phyloP scores from a whole-genome alignment of 306 rosid genomes.

The Cajanus cajan region DNA sequence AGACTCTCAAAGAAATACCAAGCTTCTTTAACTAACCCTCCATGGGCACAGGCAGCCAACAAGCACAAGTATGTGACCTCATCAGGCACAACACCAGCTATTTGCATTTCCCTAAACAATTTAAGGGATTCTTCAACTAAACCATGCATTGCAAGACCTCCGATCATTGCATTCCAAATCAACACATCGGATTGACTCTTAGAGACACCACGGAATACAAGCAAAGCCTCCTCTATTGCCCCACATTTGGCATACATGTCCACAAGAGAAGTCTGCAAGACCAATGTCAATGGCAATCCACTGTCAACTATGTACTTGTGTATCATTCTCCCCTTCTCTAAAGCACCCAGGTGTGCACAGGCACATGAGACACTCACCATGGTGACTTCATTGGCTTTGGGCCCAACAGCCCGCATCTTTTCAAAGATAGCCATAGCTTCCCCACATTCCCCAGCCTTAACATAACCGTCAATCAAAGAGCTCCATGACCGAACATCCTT shows the following conservation, averaged over 20 bases:
- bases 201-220: conserved; percentile 43
- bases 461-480: conserved; percentile 70
- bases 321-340: conserved; percentile 61
- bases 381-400: conserved; percentile 77
- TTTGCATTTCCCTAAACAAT: conserved; percentile 58
- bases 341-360: conserved; percentile 70
- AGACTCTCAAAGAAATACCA: conserved; percentile 70
- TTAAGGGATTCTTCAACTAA: conserved; percentile 52
- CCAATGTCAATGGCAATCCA: conserved; percentile 53
- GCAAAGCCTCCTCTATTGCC: conserved; percentile 67
- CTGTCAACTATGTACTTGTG: conserved; percentile 51
- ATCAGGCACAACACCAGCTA: conserved; percentile 54
- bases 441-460: conserved; percentile 54
- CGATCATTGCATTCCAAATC: conserved; percentile 77
- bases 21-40: conserved; percentile 69
- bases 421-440: conserved; percentile 64
- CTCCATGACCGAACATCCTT: conserved; percentile 79
- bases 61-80: conserved; percentile 79
- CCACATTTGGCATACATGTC: conserved; percentile 93
- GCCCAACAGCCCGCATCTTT: conserved; percentile 50
- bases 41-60: conserved; percentile 78
- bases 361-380: conserved; percentile 80
- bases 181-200: conserved; percentile 57
- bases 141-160: conserved; percentile 83
- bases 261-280: conserved; percentile 68